phyloP scores from a whole-genome alignment of 1,284 basidiomycete genomes.

The Tylopilus orsonianus region DNA sequence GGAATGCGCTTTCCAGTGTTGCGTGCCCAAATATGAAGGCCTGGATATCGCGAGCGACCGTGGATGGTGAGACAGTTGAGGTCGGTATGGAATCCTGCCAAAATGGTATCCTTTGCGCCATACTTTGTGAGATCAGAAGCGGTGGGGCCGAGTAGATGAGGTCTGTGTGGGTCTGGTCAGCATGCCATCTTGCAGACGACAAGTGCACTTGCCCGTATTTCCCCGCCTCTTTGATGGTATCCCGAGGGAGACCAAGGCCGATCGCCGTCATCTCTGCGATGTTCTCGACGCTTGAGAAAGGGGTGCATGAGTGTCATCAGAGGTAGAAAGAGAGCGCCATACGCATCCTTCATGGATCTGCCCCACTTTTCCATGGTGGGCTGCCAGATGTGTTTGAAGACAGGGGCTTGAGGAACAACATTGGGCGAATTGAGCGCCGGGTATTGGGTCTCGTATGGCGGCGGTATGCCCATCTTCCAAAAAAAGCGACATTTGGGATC shows the following conservation, averaged over 20 bases:
- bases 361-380: constrained; percentile 82
- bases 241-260: constrained; percentile 71
- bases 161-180: constrained; percentile 43
- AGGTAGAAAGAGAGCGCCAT: constrained; percentile 32
- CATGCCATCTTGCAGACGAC: background rate
- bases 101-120: constrained; percentile 73
- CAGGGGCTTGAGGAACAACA: constrained; percentile 62
- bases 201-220: constrained; percentile 65
- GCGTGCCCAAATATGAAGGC: constrained; percentile 87
- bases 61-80: constrained; percentile 87
- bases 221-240: constrained; percentile 74
- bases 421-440: constrained; percentile 77
- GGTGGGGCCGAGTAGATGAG: constrained; percentile 88
- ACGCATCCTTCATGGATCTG: constrained; percentile 81
- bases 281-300: constrained; percentile 61
- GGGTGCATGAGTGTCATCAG: background rate
- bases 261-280: constrained; percentile 82
- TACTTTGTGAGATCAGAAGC: constrained; percentile 84
- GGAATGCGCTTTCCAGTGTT: constrained; percentile 87
- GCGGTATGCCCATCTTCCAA: constrained; percentile 78
- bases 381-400: constrained; percentile 25
- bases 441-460: constrained; percentile 77
- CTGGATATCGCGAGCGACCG: constrained; percentile 83
- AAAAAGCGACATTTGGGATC: constrained; percentile 95
- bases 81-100: constrained; percentile 89